Percentiles rank a stretch among this genome's conserved stretches.
phyloP scores from a whole-genome alignment of 2,329 filamentous ascomycete genomes.

The Colletotrichum sp. region DNA sequence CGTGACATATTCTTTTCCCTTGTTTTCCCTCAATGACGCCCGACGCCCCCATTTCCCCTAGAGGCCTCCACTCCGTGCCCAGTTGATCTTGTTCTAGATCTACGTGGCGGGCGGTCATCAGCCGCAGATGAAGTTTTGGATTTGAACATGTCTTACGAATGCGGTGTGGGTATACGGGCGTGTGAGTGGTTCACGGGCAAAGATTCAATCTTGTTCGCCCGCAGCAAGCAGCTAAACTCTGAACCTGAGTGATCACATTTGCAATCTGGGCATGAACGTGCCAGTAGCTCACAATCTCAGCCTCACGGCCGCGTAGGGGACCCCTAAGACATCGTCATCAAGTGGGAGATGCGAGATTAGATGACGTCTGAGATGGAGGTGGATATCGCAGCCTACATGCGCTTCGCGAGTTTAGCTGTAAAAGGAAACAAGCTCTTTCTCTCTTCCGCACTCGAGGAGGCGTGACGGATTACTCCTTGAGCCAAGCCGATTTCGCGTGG shows the following conservation, averaged over 20 bases:
- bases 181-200: not conserved
- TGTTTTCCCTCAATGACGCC: not conserved
- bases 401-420: not conserved
- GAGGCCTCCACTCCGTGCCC: not conserved
- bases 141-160: not conserved
- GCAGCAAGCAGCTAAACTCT: not conserved
- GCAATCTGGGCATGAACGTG: not conserved
- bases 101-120: not conserved
- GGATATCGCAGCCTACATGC: not conserved
- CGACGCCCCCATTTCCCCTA: not conserved
- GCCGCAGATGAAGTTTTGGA: not conserved
- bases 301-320: not conserved
- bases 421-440: not conserved
- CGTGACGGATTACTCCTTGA: not conserved
- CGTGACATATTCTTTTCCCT: not conserved
- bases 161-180: not conserved
- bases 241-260: not conserved
- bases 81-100: not conserved
- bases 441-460: not conserved
- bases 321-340: not conserved
- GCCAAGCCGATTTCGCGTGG: not conserved
- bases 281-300: not conserved
- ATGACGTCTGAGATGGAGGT: not conserved
- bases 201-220: not conserved
- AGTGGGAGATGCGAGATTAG: not conserved